Percentiles rank a stretch among this genome's conserved stretches.
Conservation (phyloP, 129 eudicot species). For the Flaveria trinervia region DNA sequence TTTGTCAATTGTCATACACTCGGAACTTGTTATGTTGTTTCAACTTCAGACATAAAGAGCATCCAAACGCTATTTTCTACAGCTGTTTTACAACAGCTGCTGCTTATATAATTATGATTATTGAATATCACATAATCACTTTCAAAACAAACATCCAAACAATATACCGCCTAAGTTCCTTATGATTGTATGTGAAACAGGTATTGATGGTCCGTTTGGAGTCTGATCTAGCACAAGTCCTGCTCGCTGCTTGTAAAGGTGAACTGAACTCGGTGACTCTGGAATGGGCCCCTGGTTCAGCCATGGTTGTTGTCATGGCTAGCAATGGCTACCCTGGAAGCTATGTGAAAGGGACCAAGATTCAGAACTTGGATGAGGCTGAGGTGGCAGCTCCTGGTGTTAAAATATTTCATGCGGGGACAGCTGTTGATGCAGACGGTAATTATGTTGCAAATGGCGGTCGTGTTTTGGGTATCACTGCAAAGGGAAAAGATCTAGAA, state of each 20-base stretch:
- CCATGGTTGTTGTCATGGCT: slow-evolving; percentile 99
- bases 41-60: too few relatives aligned
- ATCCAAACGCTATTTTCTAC: too few relatives aligned
- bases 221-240: slow-evolving; percentile 85
- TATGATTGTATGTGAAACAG: slow-evolving; percentile 35
- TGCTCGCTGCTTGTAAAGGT: slow-evolving; percentile 88
- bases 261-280: slow-evolving; percentile 57
- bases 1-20: too few relatives aligned
- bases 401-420: slow-evolving; percentile 87
- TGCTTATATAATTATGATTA: too few relatives aligned
- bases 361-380: slow-evolving; percentile 71
- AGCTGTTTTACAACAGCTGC: too few relatives aligned
- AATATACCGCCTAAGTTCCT: too few relatives aligned
- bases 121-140: too few relatives aligned
- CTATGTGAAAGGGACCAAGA: slow-evolving; percentile 68
- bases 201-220: slow-evolving; percentile 85
- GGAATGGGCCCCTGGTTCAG: slow-evolving; percentile 85
- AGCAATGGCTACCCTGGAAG: slow-evolving; percentile 92
- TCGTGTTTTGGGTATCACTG: slow-evolving; percentile 87
- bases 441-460: slow-evolving; percentile 75
- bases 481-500: slow-evolving; percentile 74
- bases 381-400: slow-evolving; percentile 67
- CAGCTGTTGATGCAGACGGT: slow-evolving; percentile 64
- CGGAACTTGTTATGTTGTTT: too few relatives aligned
- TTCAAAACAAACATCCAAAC: too few relatives aligned